A percentile compares a stretch with the other conserved stretches of the same genome.
phyloP scores from a whole-genome alignment of 176 grass and related monocot species.

The Cenchrus americanus region DNA sequence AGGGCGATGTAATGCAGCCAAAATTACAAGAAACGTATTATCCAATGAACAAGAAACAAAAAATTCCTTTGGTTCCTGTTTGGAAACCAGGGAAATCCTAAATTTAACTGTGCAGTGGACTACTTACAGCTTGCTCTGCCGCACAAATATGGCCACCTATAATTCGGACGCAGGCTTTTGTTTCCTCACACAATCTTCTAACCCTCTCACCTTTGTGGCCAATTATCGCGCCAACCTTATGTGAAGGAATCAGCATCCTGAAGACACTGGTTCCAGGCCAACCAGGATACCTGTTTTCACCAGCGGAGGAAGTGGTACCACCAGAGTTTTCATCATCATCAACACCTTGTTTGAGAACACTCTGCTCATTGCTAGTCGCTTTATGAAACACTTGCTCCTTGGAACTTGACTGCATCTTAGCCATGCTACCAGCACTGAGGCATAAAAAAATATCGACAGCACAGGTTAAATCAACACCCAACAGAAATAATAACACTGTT shows the following conservation, averaged over 20 bases:
- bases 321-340: conserved; percentile 16
- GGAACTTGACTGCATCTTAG: conserved; percentile 21
- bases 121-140: conserved; percentile 53
- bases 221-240: conserved; percentile 37
- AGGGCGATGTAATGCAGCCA: not conserved
- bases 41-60: not conserved
- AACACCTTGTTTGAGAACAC: not conserved
- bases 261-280: conserved; percentile 57
- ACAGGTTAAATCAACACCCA: not conserved
- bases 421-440: conserved; percentile 42
- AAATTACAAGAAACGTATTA: not conserved
- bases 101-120: not conserved
- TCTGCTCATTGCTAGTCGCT: conserved; percentile 5
- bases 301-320: conserved; percentile 27
- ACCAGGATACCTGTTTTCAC: conserved; percentile 47
- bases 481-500: not conserved
- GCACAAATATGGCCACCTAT: conserved; percentile 48
- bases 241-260: conserved; percentile 51
- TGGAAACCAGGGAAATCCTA: conserved; percentile 2
- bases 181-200: conserved; percentile 51
- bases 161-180: conserved; percentile 46
- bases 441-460: conserved; percentile 22
- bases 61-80: not conserved
- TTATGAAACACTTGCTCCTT: conserved; percentile 4
- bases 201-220: conserved; percentile 52